Evolutionary conservation across 352 stramenopile species (phyloP).

Genomic region (Phytophthora sp.): DNA sequence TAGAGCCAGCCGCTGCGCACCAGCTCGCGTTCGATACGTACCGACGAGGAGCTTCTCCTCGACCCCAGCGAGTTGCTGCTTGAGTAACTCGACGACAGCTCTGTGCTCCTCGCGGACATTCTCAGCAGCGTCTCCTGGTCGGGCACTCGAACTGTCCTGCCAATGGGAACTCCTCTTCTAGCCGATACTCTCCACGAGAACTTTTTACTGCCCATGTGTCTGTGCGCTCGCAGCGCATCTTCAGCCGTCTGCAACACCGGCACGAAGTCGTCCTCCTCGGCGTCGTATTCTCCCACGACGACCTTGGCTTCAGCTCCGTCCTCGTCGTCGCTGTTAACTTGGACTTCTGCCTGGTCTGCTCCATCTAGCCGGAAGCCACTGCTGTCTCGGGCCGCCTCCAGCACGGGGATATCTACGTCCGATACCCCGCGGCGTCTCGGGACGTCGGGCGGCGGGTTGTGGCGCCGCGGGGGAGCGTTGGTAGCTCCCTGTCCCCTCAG

Average conservation of each 20-base stretch:
- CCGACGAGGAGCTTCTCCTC: constrained; percentile 35
- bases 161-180: constrained; percentile 29
- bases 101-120: constrained; percentile 52
- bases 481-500: constrained; percentile 19
- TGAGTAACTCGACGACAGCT: constrained; percentile 39
- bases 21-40: constrained; percentile 53
- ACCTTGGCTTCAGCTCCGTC: constrained; percentile 41
- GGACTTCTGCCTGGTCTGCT: constrained; percentile 34
- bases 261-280: constrained; percentile 61
- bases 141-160: constrained; percentile 38
- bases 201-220: constrained; percentile 50
- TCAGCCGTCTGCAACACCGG: constrained; percentile 74
- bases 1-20: constrained; percentile 60
- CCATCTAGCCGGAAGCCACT: constrained; percentile 53
- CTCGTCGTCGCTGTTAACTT: constrained; percentile 43
- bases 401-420: constrained; percentile 74
- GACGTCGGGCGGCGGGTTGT: constrained; percentile 1
- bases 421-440: constrained; percentile 19
- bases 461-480: constrained; percentile 8
- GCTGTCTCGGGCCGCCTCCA: constrained; percentile 52
- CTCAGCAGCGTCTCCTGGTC: constrained; percentile 56
- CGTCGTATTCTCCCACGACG: constrained; percentile 43
- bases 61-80: constrained; percentile 53
- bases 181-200: constrained; percentile 57
- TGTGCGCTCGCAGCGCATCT: constrained; percentile 49